These are phyloP conservation scores for Cladophialophora chaetospira DNA, from an alignment of 2,329 filamentous ascomycete genomes.

Conservation along the genomic window DNA sequence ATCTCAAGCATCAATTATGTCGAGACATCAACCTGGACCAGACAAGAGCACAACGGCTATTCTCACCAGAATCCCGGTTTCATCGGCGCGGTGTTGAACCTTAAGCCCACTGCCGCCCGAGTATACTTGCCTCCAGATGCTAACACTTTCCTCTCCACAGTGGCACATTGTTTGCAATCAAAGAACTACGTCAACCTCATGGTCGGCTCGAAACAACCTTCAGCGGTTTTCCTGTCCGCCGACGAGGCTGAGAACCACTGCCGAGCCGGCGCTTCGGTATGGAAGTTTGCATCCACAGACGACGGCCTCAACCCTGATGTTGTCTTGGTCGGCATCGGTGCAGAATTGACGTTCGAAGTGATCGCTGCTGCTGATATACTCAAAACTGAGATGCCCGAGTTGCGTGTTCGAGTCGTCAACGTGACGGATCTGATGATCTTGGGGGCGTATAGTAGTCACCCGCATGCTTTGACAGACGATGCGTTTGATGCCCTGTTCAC, in stretches of 20 bases:
- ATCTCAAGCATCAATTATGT: slow-evolving; percentile 68
- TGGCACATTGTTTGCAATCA: slow-evolving; percentile 63
- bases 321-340: slow-evolving; percentile 65
- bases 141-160: slow-evolving; percentile 67
- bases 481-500: slow-evolving; percentile 62
- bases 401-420: slow-evolving; percentile 64
- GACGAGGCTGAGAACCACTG: slow-evolving; percentile 65
- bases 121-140: slow-evolving; percentile 69
- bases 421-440: slow-evolving; percentile 69
- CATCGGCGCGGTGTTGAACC: slow-evolving; percentile 65
- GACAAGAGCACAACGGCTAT: slow-evolving; percentile 71
- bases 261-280: slow-evolving; percentile 60
- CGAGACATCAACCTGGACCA: slow-evolving; percentile 66
- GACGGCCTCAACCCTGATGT: slow-evolving; percentile 61
- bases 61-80: slow-evolving; percentile 70
- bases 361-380: slow-evolving; percentile 62
- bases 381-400: slow-evolving; percentile 50
- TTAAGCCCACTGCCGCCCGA: slow-evolving; percentile 62
- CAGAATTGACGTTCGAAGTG: slow-evolving; percentile 67
- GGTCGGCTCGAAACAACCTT: slow-evolving; percentile 68
- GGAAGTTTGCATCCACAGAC: slow-evolving; percentile 64
- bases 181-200: slow-evolving; percentile 68
- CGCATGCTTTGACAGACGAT: slow-evolving; percentile 57
- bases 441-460: slow-evolving; percentile 57
- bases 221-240: slow-evolving; percentile 60